phyloP scores from a whole-genome alignment of 1,284 basidiomycete genomes.

The Cryptococcus maquisensis region DNA sequence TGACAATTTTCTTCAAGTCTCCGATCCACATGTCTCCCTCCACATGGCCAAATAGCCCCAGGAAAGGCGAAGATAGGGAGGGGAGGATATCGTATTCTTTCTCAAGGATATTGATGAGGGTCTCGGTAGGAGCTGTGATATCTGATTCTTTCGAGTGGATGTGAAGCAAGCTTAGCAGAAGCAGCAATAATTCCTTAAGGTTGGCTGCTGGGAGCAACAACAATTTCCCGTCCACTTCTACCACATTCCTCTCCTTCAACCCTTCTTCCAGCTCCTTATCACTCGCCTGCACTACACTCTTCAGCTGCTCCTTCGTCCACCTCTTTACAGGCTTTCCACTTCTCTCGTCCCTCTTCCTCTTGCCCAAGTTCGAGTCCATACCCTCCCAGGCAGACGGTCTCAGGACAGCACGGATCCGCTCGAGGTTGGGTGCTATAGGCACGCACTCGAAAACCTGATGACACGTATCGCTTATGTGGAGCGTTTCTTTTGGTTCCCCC shows the following conservation, averaged over 20 bases:
- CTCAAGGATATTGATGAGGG: conserved; percentile 59
- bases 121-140: conserved; percentile 43
- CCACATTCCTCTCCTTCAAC: conserved; percentile 57
- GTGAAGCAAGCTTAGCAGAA: conserved; percentile 63
- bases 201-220: conserved; percentile 58
- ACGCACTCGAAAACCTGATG: conserved; percentile 73
- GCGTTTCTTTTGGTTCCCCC: conserved; percentile 6
- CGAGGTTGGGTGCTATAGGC: conserved; percentile 66
- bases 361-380: conserved; percentile 42
- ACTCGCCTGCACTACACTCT: conserved; percentile 68
- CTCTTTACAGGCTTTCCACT: conserved; percentile 20
- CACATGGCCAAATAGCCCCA: conserved; percentile 68
- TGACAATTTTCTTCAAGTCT: conserved; percentile 30
- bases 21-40: conserved; percentile 30
- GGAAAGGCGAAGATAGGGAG: conserved; percentile 62
- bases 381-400: conserved; percentile 61
- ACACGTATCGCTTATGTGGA: conserved; percentile 51
- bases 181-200: conserved; percentile 64
- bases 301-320: conserved; percentile 53
- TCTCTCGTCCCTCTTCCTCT: conserved; percentile 13
- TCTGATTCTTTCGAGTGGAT: conserved; percentile 24
- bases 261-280: conserved; percentile 35
- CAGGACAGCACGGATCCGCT: conserved; percentile 62
- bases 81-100: conserved; percentile 62
- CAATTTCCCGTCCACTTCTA: conserved; percentile 59